Evolutionary conservation across 345 rosid species (phyloP).

Genomic region (Viola odorata): DNA sequence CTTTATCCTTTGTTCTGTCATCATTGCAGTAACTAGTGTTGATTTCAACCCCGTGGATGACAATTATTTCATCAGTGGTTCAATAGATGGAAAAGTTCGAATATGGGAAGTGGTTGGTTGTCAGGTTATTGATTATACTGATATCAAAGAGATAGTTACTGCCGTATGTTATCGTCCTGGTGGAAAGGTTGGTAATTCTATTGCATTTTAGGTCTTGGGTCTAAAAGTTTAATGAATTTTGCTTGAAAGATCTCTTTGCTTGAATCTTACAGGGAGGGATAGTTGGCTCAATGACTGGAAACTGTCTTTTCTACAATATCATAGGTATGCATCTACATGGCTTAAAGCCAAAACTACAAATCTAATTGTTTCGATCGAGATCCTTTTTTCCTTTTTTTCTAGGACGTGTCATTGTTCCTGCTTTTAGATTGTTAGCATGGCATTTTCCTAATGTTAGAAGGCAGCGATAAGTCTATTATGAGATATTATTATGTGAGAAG

Average conservation of each 20-base stretch:
- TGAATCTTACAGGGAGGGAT: constrained; percentile 45
- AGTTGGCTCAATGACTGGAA: constrained; percentile 65
- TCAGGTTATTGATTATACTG: constrained; percentile 57
- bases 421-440: too few species aligned
- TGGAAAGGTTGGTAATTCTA: constrained; percentile 47
- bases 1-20: not conserved
- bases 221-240: not conserved
- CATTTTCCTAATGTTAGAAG: too few species aligned
- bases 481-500: too few species aligned
- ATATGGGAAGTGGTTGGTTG: constrained; percentile 57
- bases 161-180: constrained; percentile 57
- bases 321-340: constrained; percentile 36
- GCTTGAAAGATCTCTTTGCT: constrained; percentile 13
- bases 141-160: constrained; percentile 61
- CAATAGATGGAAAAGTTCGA: constrained; percentile 66
- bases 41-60: constrained; percentile 58
- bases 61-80: constrained; percentile 59
- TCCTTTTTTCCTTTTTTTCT: not conserved
- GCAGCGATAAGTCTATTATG: not conserved
- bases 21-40: constrained; percentile 52
- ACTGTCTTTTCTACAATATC: constrained; percentile 52
- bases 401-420: not conserved
- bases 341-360: not conserved
- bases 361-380: not conserved
- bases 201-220: not conserved